A percentile compares a stretch with the other conserved stretches of the same genome.
Conservation (phyloP, 2,329 filamentous ascomycete genomes). For the Cytospora chrysosperma region DNA sequence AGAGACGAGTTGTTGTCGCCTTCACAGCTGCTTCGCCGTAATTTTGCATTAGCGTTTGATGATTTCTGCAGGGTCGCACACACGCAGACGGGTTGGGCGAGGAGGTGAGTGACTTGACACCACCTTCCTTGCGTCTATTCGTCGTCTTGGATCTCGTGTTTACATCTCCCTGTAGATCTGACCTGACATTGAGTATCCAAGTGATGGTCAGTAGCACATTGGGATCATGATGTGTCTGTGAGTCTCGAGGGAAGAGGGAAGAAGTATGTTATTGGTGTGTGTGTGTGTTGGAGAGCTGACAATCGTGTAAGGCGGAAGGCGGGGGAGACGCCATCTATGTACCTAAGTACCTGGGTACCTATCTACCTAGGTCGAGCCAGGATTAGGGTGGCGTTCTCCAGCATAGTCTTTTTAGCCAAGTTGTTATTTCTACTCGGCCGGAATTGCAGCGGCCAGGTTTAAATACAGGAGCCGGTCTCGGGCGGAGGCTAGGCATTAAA, state of each 20-base stretch:
- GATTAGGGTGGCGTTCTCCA: not conserved
- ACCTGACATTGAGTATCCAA: not conserved
- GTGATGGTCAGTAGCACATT: not conserved
- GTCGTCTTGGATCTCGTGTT: not conserved
- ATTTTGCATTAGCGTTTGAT: not conserved
- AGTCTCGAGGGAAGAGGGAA: no score
- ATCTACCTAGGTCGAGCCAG: not conserved
- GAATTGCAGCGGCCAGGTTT: not conserved
- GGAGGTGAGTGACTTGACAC: no score
- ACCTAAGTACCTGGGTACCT: no score
- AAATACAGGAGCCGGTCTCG: not conserved
- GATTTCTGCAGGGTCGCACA: not conserved
- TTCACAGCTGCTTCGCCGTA: no score
- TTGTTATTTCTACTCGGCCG: not conserved
- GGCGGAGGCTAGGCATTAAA: not conserved
- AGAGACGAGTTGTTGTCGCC: not conserved
- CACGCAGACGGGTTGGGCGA: no score
- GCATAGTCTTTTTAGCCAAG: not conserved
- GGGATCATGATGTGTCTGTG: not conserved
- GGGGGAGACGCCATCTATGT: no score
- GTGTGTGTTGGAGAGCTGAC: not conserved
- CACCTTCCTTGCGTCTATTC: no score
- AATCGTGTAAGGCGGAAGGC: not conserved
- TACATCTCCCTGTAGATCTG: not conserved
- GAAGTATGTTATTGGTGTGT: no score